A percentile compares a stretch with the other conserved stretches of the same genome.
Conservation (phyloP, 192 early-diverging fungal species). For the Coemansia sp. region DNA sequence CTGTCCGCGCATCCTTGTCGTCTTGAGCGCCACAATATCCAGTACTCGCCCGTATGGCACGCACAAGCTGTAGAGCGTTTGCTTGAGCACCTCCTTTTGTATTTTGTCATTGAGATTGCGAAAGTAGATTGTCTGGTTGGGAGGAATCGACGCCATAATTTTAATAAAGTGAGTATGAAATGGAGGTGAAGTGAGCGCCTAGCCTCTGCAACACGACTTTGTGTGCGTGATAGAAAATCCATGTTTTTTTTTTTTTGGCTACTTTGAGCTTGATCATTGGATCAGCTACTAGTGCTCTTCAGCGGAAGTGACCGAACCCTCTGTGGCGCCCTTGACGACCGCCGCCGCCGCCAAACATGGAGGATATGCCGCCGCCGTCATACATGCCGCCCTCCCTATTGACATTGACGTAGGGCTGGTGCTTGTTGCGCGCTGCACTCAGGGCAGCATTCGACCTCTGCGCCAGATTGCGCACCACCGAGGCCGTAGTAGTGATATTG, state of each 20-base stretch:
- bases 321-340: constrained; percentile 18
- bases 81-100: constrained; percentile 69
- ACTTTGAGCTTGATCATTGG: constrained; percentile 1
- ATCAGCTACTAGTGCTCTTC: neutral
- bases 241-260: neutral
- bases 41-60: constrained; percentile 82
- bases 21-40: constrained; percentile 84
- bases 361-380: constrained; percentile 21
- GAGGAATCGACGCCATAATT: constrained; percentile 52
- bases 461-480: constrained; percentile 35
- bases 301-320: constrained; percentile 37
- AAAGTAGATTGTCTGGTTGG: constrained; percentile 75
- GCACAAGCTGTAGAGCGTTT: constrained; percentile 89
- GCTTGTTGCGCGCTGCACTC: constrained; percentile 24
- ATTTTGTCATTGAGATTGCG: constrained; percentile 84
- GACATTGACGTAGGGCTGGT: constrained; percentile 27
- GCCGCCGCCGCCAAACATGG: constrained; percentile 17
- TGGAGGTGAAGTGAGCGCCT: neutral
- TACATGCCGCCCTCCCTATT: constrained; percentile 36
- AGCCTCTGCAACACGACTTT: neutral
- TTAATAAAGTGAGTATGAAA: neutral
- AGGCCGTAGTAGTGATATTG: constrained; percentile 22
- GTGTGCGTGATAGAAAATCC: neutral
- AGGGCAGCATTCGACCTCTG: constrained; percentile 38
- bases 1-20: constrained; percentile 84